phyloP scores from a whole-genome alignment of 2,329 filamentous ascomycete genomes.

The Microsporum ferrugineum region DNA sequence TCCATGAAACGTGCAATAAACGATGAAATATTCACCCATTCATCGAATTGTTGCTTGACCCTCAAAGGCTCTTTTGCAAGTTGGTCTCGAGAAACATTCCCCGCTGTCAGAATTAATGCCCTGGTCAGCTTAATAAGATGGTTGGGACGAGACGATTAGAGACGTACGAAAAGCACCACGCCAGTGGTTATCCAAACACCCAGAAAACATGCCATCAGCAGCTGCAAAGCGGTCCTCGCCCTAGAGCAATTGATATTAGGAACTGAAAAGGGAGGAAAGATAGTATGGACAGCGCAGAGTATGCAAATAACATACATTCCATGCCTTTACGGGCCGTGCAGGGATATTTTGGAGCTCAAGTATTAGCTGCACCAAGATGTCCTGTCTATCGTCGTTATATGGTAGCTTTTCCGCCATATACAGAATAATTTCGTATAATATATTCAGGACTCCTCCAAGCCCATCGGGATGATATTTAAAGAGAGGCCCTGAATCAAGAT shows the following conservation, averaged over 20 bases:
- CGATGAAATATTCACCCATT: neutral
- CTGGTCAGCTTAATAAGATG: neutral
- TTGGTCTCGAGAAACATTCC: neutral
- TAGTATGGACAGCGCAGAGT: too few relatives aligned
- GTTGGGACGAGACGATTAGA: neutral
- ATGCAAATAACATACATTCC: too few relatives aligned
- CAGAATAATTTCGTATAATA: too few relatives aligned
- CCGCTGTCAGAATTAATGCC: neutral
- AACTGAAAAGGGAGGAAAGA: too few relatives aligned
- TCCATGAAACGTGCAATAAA: neutral
- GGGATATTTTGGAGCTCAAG: neutral
- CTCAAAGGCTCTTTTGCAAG: neutral
- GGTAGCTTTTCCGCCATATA: neutral
- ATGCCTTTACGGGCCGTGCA: too few relatives aligned
- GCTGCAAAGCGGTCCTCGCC: neutral
- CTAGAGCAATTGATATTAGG: neutral
- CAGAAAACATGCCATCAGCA: neutral
- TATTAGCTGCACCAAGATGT: neutral
- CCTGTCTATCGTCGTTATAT: neutral
- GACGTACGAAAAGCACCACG: neutral
- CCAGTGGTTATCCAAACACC: neutral
- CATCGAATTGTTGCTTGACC: neutral
- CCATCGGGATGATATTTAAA: neutral
- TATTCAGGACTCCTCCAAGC: neutral
- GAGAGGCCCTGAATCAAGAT: neutral